Evolutionary conservation across 441 rosid species (phyloP).

Genomic region (Mallotus repandus): DNA sequence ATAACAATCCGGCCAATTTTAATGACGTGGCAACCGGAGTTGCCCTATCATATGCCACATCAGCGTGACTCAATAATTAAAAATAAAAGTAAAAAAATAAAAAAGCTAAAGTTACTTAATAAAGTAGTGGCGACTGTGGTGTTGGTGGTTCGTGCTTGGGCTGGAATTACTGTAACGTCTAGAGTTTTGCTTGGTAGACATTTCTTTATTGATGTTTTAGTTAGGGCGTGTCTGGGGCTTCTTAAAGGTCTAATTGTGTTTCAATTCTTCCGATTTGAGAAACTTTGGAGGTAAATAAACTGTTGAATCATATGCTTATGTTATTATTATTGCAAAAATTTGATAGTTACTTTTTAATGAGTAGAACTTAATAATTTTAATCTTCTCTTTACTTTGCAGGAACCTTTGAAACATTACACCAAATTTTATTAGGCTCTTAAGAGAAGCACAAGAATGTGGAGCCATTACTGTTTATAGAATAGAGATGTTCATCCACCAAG

Average conservation of each 20-base stretch:
- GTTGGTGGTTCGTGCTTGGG: constrained; percentile 56
- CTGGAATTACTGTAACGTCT: constrained; percentile 58
- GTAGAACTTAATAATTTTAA: neutral
- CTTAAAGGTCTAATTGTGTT: constrained; percentile 63
- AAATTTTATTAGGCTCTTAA: constrained; percentile 48
- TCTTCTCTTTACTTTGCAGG: constrained; percentile 28
- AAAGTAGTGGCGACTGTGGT: constrained; percentile 32
- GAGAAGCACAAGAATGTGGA: constrained; percentile 54
- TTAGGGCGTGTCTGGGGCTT: constrained; percentile 64
- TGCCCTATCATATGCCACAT: too few species aligned
- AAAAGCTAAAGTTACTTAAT: too few species aligned
- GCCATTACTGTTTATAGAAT: constrained; percentile 46
- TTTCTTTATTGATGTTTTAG: constrained; percentile 61
- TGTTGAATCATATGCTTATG: too few species aligned
- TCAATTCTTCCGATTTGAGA: constrained; percentile 46
- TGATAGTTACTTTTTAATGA: too few species aligned
- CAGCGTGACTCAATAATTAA: too few species aligned
- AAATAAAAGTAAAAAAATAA: too few species aligned
- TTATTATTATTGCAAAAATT: too few species aligned
- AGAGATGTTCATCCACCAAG: constrained; percentile 56
- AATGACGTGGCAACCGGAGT: too few species aligned
- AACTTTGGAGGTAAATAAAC: constrained; percentile 26
- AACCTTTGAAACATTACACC: constrained; percentile 51
- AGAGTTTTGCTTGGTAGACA: constrained; percentile 86
- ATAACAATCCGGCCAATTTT: too few species aligned